These are phyloP conservation scores for Aspergillus sp. DNA, from an alignment of 2,329 filamentous ascomycete genomes.

Conservation along the genomic window DNA sequence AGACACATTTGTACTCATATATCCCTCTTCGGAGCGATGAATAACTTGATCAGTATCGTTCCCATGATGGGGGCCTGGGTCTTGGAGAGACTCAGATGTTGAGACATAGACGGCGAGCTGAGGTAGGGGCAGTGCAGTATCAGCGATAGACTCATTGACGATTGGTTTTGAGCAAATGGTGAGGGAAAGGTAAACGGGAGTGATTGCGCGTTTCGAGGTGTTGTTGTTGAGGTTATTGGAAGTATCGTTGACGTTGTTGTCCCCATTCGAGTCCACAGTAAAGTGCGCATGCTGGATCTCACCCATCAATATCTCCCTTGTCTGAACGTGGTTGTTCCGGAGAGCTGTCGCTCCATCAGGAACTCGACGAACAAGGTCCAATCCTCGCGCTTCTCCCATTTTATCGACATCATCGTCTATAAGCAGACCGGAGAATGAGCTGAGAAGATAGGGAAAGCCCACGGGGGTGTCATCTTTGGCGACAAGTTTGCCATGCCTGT, in stretches of 20 bases:
- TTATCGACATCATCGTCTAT: constrained; percentile 37
- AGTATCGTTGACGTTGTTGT: constrained; percentile 42
- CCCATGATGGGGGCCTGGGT: constrained; percentile 66
- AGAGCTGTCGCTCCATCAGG: constrained; percentile 55
- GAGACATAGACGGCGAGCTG: constrained; percentile 83
- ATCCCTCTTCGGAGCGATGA: constrained; percentile 68
- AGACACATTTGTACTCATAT: constrained; percentile 66
- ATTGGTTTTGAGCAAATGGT: constrained; percentile 83
- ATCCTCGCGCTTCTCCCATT: constrained; percentile 35
- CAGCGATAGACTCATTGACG: constrained; percentile 51
- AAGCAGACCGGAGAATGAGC: constrained; percentile 36
- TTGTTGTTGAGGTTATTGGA: constrained; percentile 37
- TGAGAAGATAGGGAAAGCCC: constrained; percentile 31
- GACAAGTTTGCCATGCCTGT: constrained; percentile 53
- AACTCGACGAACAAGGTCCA: constrained; percentile 61
- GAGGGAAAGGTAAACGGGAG: constrained; percentile 76
- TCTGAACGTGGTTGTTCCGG: constrained; percentile 67
- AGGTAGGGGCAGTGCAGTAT: constrained; percentile 57
- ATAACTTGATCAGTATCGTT: constrained; percentile 47
- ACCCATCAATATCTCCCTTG: constrained; percentile 66
- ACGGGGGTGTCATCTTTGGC: constrained; percentile 39
- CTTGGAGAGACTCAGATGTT: constrained; percentile 63
- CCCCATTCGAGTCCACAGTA: constrained; percentile 56
- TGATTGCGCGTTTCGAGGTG: constrained; percentile 37
- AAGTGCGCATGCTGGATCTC: constrained; percentile 43